Percentiles rank a stretch among this genome's conserved stretches.
Conservation (phyloP, 2,329 filamentous ascomycete genomes). For the Pyrenochaeta sp. region DNA sequence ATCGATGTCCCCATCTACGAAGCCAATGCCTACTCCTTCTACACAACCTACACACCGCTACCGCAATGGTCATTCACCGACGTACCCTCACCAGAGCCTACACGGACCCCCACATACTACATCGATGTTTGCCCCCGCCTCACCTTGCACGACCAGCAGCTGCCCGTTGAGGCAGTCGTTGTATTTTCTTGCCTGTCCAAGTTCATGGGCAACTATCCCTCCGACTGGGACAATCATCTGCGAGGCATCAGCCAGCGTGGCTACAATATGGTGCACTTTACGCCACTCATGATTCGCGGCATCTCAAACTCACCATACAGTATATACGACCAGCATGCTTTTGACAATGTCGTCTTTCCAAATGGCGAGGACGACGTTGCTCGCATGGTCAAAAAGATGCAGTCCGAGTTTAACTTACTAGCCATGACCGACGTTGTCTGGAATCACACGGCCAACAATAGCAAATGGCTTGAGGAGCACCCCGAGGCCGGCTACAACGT, state of each 20-base stretch:
- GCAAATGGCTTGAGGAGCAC: slow-evolving; percentile 90
- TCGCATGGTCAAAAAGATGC: slow-evolving; percentile 79
- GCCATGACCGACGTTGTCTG: slow-evolving; percentile 96
- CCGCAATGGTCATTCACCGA: slow-evolving; percentile 75
- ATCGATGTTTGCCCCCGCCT: slow-evolving; percentile 91
- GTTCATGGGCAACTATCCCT: slow-evolving; percentile 93
- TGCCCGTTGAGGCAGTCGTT: slow-evolving; percentile 87
- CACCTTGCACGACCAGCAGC: slow-evolving; percentile 73
- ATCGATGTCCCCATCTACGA: slow-evolving; percentile 86
- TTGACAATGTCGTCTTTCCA: slow-evolving; percentile 84
- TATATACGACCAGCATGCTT: slow-evolving; percentile 88
- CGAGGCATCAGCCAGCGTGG: slow-evolving; percentile 86
- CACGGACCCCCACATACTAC: slow-evolving; percentile 82
- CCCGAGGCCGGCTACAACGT: slow-evolving; percentile 96
- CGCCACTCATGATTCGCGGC: slow-evolving; percentile 87
- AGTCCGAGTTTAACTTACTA: slow-evolving; percentile 83
- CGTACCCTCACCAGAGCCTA: slow-evolving; percentile 61
- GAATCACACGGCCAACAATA: slow-evolving; percentile 97
- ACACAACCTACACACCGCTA: slow-evolving; percentile 88
- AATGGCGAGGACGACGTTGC: slow-evolving; percentile 83
- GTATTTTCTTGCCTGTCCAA: slow-evolving; percentile 96
- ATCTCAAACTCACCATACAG: slow-evolving; percentile 97
- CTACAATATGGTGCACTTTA: slow-evolving; percentile 99
- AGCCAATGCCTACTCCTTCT: slow-evolving; percentile 92
- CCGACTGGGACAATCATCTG: slow-evolving; percentile 89